Percentiles rank a stretch among this genome's conserved stretches.
Conservation (phyloP, 768 basidiomycete genomes). For the Lentinula sp. region DNA sequence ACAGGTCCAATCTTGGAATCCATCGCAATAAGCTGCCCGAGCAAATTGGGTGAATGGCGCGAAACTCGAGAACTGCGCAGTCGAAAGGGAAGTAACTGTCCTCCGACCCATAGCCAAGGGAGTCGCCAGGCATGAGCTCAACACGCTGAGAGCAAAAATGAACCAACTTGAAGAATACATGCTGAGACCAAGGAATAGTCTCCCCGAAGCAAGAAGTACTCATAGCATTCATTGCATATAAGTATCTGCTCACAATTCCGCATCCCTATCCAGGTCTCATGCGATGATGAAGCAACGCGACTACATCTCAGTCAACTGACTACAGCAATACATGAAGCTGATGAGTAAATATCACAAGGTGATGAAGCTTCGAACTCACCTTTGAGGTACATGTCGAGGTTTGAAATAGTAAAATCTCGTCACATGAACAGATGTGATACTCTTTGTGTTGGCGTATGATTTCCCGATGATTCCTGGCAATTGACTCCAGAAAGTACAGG, state of each 20-base stretch:
- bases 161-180: not conserved
- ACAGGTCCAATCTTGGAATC: conserved; percentile 30
- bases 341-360: not conserved
- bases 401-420: too few relatives aligned
- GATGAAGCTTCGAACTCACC: not conserved
- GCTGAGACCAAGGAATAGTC: not conserved
- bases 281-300: not conserved
- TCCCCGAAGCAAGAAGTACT: too few relatives aligned
- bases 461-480: too few relatives aligned
- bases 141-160: not conserved
- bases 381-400: too few relatives aligned
- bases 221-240: not conserved
- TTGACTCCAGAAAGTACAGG: too few relatives aligned
- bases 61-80: conserved; percentile 19
- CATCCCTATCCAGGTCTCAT: not conserved
- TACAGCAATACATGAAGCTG: not conserved
- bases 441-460: too few relatives aligned
- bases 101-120: not conserved
- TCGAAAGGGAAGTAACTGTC: conserved; percentile 6
- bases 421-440: too few relatives aligned
- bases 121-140: not conserved
- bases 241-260: not conserved
- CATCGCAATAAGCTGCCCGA: conserved; percentile 37
- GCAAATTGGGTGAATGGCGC: conserved; percentile 35
- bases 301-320: not conserved